Conservation (phyloP, 805 yeast species). For the Torulaspora delbrueckii region DNA sequence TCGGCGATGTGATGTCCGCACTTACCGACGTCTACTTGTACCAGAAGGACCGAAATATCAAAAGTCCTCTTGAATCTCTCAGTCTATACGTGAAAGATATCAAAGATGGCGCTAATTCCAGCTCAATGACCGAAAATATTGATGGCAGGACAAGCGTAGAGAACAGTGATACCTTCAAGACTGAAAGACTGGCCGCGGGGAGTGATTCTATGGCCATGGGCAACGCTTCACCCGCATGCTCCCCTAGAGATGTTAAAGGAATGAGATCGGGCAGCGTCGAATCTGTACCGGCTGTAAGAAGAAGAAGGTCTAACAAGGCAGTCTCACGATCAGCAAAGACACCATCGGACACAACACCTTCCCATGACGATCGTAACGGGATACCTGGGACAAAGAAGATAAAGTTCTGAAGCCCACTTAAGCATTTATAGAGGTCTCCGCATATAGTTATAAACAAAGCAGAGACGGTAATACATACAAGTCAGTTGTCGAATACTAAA, state of each 20-base stretch:
- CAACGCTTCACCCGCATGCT: constrained; percentile 8
- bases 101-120: not conserved
- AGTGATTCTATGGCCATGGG: not conserved
- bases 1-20: constrained; percentile 73
- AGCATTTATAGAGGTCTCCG: not conserved
- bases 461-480: not conserved
- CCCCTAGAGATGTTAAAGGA: constrained; percentile 5
- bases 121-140: not conserved
- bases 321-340: not conserved
- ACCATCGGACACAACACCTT: constrained; percentile 6
- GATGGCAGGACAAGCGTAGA: not conserved
- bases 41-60: constrained; percentile 44
- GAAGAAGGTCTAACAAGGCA: constrained; percentile 8
- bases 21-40: constrained; percentile 60
- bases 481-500: not conserved
- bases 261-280: not conserved
- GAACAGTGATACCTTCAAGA: not conserved
- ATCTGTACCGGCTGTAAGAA: not conserved
- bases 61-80: constrained; percentile 53
- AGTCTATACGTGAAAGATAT: constrained; percentile 35
- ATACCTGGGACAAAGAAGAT: constrained; percentile 17
- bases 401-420: constrained; percentile 4
- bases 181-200: not conserved
- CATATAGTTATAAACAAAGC: not conserved
- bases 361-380: constrained; percentile 7